These are phyloP conservation scores for Calocera cornea DNA, from an alignment of 768 basidiomycete species.

Conservation along the genomic window DNA sequence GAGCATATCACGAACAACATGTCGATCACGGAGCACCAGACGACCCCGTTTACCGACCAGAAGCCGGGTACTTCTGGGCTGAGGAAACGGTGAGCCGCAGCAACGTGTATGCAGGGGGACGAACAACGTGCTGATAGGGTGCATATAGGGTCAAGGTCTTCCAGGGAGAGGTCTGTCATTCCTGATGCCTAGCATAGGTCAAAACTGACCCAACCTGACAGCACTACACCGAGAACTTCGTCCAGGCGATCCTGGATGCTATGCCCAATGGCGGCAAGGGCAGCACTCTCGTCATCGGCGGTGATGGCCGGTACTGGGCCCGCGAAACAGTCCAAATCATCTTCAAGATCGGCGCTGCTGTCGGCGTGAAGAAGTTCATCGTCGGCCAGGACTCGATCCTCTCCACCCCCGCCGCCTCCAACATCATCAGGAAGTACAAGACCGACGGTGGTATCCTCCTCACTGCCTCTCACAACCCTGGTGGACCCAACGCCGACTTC, in stretches of 20 bases:
- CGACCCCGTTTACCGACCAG: conserved; percentile 83
- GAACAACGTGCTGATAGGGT: conserved; percentile 5
- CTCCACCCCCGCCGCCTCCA: conserved; percentile 93
- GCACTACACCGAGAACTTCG: conserved; percentile 99
- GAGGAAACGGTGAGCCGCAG: conserved; percentile 61
- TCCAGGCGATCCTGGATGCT: conserved; percentile 86
- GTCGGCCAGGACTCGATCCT: conserved; percentile 83
- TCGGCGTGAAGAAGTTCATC: conserved; percentile 83
- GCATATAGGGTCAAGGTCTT: conserved; percentile 80
- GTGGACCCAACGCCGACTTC: conserved; percentile 95
- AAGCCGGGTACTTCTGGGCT: conserved; percentile 98
- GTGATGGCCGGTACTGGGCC: conserved; percentile 89
- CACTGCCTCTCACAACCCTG: conserved; percentile 96
- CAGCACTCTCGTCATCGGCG: conserved; percentile 83
- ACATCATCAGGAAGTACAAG: conserved; percentile 90
- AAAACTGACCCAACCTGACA: conserved; percentile 26
- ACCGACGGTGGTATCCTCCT: conserved; percentile 93
- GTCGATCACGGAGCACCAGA: conserved; percentile 36
- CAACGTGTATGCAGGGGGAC: not conserved
- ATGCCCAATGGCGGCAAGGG: conserved; percentile 54
- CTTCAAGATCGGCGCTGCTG: conserved; percentile 85
- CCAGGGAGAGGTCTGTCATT: conserved; percentile 67
- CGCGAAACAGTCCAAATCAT: conserved; percentile 81
- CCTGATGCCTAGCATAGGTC: not conserved
- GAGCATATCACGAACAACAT: not conserved